Conservation (phyloP, 225 moss, liverwort and hornwort species). For the Thuidium tamariscinum region DNA sequence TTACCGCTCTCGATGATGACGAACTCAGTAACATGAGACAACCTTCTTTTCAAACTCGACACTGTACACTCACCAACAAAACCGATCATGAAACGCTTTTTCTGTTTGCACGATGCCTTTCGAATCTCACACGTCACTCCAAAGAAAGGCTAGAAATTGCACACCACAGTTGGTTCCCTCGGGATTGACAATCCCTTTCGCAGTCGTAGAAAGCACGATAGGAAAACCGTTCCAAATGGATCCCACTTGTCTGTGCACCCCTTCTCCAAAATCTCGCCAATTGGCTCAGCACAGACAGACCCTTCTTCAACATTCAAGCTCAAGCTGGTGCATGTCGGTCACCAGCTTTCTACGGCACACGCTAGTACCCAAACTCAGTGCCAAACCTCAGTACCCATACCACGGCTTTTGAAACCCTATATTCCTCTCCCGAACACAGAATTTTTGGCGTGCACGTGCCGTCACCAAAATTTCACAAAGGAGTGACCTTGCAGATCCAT, state of each 20-base stretch:
- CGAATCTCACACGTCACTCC: conserved; percentile 1
- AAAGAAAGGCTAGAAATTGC: background rate
- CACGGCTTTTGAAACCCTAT: conserved; percentile 6
- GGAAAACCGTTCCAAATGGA: background rate
- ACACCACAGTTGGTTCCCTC: background rate
- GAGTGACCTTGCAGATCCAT: background rate
- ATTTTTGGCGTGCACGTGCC: background rate
- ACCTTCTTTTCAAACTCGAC: background rate
- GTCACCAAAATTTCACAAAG: background rate
- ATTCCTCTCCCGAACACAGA: background rate
- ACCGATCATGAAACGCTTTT: background rate
- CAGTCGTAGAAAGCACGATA: background rate
- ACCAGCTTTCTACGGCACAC: background rate
- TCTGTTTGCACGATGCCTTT: background rate
- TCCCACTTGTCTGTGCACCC: background rate
- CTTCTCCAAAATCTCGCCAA: background rate
- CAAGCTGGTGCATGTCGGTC: background rate
- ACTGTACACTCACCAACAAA: background rate
- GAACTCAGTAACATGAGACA: background rate
- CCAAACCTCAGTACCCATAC: background rate
- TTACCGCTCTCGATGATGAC: background rate
- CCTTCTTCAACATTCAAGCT: background rate
- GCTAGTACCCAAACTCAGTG: background rate
- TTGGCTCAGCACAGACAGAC: background rate
- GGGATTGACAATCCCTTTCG: background rate